These are phyloP conservation scores for Penicillium frequentans DNA, from an alignment of 2,329 filamentous ascomycete genomes.

Conservation along the genomic window DNA sequence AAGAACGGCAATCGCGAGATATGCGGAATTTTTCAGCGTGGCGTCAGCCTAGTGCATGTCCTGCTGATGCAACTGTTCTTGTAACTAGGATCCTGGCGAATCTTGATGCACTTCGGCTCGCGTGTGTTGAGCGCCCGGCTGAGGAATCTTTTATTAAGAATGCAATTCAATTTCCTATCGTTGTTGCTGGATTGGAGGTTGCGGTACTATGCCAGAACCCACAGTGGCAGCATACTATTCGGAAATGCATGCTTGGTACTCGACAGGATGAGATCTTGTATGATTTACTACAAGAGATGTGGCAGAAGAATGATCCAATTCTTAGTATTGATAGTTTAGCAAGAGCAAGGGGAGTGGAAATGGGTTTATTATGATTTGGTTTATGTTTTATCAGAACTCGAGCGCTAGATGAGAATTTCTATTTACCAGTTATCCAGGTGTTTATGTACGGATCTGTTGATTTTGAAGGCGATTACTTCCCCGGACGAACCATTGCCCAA, in stretches of 20 bases:
- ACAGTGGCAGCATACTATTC: conserved; percentile 18
- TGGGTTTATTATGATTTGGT: conserved; percentile 22
- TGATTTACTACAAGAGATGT: conserved; percentile 26
- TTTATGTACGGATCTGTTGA: not conserved
- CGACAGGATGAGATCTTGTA: conserved; percentile 14
- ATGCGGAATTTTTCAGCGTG: not conserved
- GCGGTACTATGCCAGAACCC: conserved; percentile 14
- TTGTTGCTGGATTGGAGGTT: conserved; percentile 22
- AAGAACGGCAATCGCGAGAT: not conserved
- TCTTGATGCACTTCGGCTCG: conserved; percentile 27
- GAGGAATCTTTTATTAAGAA: conserved; percentile 24
- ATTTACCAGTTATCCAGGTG: not conserved
- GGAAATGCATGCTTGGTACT: conserved; percentile 3
- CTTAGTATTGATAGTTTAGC: conserved; percentile 24
- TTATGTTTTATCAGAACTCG: too few species aligned
- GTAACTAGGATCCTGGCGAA: conserved; percentile 25
- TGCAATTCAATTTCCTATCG: conserved; percentile 25
- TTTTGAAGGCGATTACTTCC: not conserved
- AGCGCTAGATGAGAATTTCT: too few species aligned
- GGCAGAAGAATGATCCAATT: conserved; percentile 14
- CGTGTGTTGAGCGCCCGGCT: conserved; percentile 13
- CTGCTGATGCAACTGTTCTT: conserved; percentile 16
- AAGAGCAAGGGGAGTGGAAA: conserved; percentile 20
- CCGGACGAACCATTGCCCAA: conserved; percentile 24
- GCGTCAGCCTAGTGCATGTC: conserved; percentile 3